Evolutionary conservation across 495 filamentous ascomycete genomes (phyloP), one percentile per base, ranked within the genome.

Genomic region (Neurospora hispaniola): DNA sequence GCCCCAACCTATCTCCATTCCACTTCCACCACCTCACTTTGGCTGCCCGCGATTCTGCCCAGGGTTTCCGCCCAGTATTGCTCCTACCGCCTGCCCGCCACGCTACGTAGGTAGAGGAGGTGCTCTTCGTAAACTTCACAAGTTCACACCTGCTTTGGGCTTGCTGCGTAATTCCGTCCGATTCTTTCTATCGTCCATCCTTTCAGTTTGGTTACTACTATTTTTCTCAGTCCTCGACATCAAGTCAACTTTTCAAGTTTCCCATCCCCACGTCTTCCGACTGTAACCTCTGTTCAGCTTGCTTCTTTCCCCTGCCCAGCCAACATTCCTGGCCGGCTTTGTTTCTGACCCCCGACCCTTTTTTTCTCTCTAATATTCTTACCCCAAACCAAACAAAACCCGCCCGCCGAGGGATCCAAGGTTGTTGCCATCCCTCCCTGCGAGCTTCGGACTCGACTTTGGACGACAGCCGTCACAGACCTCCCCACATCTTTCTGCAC

Each of bases 401-500:
- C 27, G 2, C 54, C 54, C 54, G 54, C 54, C 54, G 54, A 35
- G 54, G 54, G 54, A 66, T 18, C 35, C 54, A 66, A 66, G 54
- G 27, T 66, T 35, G 27, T 31, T 31, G 27, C 27, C 27, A 31
- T 31, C 54, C 54, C 54, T 66, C 54, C 54, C 54, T 66, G 54
- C 54, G 54, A 66, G 54, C 54, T 66, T 66, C 54, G 14, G 27
- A 12, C 69, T 42, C 54, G 27, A 35, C 12, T 18, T 66, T 66
- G 54, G 54, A 66, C 54, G 54, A 35, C 73, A 42, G 39, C 54
- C 70, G n/a, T 48, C 44, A 48, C 46, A 54, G 69, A 69, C 46
- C 42, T 27, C 5, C 42, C 35, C 42, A 62, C 39, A 42, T 76
- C 69, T 73, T 62, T 76, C 71, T 69, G 72, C 75, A 76, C 75